Conservation (phyloP, 345 rosid genomes). For the Kandelia obovata region DNA sequence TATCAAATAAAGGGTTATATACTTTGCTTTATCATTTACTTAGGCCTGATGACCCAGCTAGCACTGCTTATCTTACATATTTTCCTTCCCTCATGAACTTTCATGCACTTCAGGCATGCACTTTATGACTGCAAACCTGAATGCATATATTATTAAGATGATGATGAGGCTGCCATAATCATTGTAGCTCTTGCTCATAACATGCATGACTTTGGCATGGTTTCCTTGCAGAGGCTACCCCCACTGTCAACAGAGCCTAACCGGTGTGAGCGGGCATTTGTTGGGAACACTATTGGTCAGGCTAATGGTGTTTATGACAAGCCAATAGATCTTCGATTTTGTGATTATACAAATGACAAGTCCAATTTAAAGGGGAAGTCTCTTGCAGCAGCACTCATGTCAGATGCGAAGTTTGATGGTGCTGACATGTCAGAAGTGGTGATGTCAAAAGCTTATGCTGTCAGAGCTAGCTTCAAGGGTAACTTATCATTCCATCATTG, state of each 20-base stretch:
- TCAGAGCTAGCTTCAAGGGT: slow-evolving; percentile 96
- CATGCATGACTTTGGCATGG: background rate
- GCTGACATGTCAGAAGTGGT: slow-evolving; percentile 96
- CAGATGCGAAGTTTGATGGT: slow-evolving; percentile 94
- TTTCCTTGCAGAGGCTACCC: slow-evolving; percentile 73
- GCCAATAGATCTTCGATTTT: slow-evolving; percentile 89
- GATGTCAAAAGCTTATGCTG: slow-evolving; percentile 99
- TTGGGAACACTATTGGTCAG: slow-evolving; percentile 96
- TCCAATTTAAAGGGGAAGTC: slow-evolving; percentile 88
- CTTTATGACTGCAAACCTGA: background rate
- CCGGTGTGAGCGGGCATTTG: slow-evolving; percentile 80
- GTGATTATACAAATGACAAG: slow-evolving; percentile 78
- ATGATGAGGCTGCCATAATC: background rate
- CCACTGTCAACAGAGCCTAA: slow-evolving; percentile 86
- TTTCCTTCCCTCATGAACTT: background rate
- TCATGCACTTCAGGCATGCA: background rate
- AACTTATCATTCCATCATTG: slow-evolving; percentile 15
- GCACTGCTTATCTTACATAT: background rate
- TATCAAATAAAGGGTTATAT: background rate
- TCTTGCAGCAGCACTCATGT: slow-evolving; percentile 91
- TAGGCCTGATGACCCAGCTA: background rate
- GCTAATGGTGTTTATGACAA: slow-evolving; percentile 98
- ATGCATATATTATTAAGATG: background rate
- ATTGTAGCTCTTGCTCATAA: background rate
- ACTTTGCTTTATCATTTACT: background rate